phyloP scores from a whole-genome alignment of 1,139 yeast species.

The Wickerhamomyces sp. region DNA sequence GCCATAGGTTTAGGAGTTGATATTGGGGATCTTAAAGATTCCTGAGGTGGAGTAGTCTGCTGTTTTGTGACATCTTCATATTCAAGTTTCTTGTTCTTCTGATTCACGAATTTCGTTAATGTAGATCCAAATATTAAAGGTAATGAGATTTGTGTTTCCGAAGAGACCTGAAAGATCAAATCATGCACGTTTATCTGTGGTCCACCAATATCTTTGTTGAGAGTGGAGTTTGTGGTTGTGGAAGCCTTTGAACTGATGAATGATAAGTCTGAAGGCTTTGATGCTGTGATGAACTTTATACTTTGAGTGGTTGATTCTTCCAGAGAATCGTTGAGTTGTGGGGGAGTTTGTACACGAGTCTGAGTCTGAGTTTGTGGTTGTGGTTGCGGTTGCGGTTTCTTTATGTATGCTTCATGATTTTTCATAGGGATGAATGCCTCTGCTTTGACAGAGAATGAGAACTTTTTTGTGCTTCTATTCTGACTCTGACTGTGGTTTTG shows the following conservation, averaged over 20 bases:
- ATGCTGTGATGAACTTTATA: neutral
- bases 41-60: neutral
- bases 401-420: neutral
- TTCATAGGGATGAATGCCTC: neutral
- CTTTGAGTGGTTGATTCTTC: neutral
- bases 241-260: neutral
- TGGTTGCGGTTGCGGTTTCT: neutral
- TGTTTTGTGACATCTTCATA: conserved; percentile 1
- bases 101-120: neutral
- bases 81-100: conserved; percentile 3
- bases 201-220: neutral
- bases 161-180: neutral
- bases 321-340: neutral
- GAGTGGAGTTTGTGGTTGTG: neutral
- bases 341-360: neutral
- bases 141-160: neutral
- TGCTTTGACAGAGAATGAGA: neutral
- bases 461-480: neutral
- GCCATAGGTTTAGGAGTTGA: conserved; percentile 4
- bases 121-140: conserved; percentile 1
- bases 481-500: neutral
- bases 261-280: neutral
- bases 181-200: neutral
- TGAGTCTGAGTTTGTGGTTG: neutral
- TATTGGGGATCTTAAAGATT: neutral